phyloP scores from a whole-genome alignment of 306 rosid species.

The Cucumis hystrix region DNA sequence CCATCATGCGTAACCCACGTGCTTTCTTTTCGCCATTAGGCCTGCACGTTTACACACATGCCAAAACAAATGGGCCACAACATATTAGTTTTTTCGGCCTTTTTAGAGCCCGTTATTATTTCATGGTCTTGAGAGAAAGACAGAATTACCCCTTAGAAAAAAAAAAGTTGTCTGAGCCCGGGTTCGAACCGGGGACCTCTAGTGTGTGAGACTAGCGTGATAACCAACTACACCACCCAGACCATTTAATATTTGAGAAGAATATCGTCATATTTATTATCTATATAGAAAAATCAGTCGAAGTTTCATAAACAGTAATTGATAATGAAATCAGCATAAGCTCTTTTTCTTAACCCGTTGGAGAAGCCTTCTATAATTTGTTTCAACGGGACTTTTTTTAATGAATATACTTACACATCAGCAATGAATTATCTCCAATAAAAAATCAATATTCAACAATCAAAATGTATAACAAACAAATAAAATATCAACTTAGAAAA shows the following conservation, averaged over 20 bases:
- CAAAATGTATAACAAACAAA: not conserved
- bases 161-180: not conserved
- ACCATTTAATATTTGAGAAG: not conserved
- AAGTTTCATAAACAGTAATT: too few species aligned
- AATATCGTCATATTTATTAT: too few species aligned
- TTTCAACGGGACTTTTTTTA: too few species aligned
- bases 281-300: too few species aligned
- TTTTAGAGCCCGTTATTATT: not conserved
- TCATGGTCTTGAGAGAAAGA: not conserved
- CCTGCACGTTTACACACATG: not conserved
- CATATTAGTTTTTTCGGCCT: not conserved
- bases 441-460: too few species aligned
- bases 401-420: too few species aligned
- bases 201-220: constrained; percentile 10
- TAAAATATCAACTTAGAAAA: not conserved
- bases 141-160: not conserved
- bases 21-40: not conserved
- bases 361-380: too few species aligned
- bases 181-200: constrained; percentile 15
- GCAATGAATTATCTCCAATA: not conserved
- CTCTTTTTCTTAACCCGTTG: not conserved
- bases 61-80: not conserved
- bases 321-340: not conserved
- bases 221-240: constrained; percentile 50
- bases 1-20: not conserved